Evolutionary conservation across 805 yeast species (phyloP).

Genomic region (Wickerhamomyces alni): DNA sequence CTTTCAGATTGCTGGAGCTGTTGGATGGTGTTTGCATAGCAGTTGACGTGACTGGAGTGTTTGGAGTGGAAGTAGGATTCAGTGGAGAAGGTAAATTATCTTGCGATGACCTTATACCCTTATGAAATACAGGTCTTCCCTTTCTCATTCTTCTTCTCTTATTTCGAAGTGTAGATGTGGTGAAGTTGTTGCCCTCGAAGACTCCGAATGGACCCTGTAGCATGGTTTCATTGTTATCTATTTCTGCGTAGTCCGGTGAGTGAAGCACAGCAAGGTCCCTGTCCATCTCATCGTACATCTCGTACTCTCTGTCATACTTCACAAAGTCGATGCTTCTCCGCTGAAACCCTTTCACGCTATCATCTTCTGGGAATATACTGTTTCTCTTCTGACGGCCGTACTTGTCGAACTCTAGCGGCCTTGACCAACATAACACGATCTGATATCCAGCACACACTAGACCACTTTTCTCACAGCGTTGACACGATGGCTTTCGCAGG

Average conservation of each 20-base stretch:
- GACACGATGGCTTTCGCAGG: slow-evolving; percentile 60
- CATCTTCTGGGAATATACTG: slow-evolving; percentile 8
- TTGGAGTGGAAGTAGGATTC: neutral
- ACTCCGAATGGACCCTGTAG: slow-evolving; percentile 80
- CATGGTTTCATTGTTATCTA: slow-evolving; percentile 41
- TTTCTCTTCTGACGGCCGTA: slow-evolving; percentile 34
- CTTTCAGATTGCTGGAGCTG: neutral
- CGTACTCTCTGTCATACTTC: slow-evolving; percentile 59
- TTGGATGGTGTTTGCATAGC: neutral
- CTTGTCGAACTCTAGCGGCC: slow-evolving; percentile 44
- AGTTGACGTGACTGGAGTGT: neutral
- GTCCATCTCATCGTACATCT: slow-evolving; percentile 81
- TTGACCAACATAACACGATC: slow-evolving; percentile 71
- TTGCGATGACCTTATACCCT: slow-evolving; percentile 5
- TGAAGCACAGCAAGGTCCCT: slow-evolving; percentile 54
- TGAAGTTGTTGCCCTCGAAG: slow-evolving; percentile 39
- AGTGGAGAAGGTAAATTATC: neutral
- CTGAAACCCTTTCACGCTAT: slow-evolving; percentile 45
- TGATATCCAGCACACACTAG: slow-evolving; percentile 77
- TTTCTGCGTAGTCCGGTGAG: slow-evolving; percentile 35
- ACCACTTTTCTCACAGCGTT: slow-evolving; percentile 62
- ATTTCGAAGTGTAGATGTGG: neutral
- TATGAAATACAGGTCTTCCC: slow-evolving; percentile 9
- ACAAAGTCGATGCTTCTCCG: slow-evolving; percentile 73
- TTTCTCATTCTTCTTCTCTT: slow-evolving; percentile 18